Conservation (phyloP, 257 asterid species). For the Galeopsis tetrahit region DNA sequence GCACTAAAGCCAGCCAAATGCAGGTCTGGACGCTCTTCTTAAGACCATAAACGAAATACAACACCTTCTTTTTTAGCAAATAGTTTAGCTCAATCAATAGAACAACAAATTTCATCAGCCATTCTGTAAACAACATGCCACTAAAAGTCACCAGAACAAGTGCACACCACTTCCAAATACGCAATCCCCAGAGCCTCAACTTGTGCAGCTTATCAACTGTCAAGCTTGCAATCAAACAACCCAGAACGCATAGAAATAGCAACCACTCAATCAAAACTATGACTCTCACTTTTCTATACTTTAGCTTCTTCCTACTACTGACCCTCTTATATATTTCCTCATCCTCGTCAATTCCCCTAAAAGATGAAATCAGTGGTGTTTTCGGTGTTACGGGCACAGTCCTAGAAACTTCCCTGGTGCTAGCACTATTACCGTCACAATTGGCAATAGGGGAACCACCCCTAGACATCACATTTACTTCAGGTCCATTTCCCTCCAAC, state of each 20-base stretch:
- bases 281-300: slow-evolving; percentile 61
- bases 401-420: slow-evolving; percentile 49
- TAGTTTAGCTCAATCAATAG: slow-evolving; percentile 77
- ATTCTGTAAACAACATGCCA: slow-evolving; percentile 71
- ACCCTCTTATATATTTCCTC: slow-evolving; percentile 90
- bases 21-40: slow-evolving; percentile 72
- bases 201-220: slow-evolving; percentile 48
- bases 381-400: slow-evolving; percentile 59
- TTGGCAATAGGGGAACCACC: slow-evolving; percentile 55
- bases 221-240: slow-evolving; percentile 63
- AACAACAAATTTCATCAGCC: slow-evolving; percentile 69
- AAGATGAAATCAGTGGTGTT: slow-evolving; percentile 66
- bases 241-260: slow-evolving; percentile 63
- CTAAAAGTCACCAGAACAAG: slow-evolving; percentile 84
- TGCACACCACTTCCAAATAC: slow-evolving; percentile 80
- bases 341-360: slow-evolving; percentile 69
- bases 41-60: slow-evolving; percentile 79
- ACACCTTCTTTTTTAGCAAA: slow-evolving; percentile 73
- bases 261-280: slow-evolving; percentile 81
- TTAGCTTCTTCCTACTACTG: slow-evolving; percentile 64
- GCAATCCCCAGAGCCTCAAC: slow-evolving; percentile 58
- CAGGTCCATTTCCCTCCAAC: slow-evolving; percentile 45
- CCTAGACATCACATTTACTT: slow-evolving; percentile 45
- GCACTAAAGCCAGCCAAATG: slow-evolving; percentile 74
- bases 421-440: slow-evolving; percentile 33